These are phyloP conservation scores for Mycena indigotica DNA, from an alignment of 768 basidiomycete species.

Conservation along the genomic window DNA sequence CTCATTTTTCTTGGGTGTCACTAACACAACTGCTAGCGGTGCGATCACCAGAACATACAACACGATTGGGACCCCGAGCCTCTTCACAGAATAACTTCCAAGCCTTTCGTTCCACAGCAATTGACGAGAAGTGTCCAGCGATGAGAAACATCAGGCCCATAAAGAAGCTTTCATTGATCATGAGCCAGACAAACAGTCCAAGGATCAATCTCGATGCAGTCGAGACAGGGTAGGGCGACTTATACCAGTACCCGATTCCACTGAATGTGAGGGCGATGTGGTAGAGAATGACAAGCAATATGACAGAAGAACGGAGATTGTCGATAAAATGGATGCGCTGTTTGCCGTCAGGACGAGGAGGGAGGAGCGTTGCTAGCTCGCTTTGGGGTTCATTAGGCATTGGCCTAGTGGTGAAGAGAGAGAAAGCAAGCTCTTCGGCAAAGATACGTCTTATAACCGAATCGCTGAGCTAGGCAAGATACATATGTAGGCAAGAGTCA, in stretches of 20 bases:
- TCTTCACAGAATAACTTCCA: constrained; percentile 10
- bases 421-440: no score
- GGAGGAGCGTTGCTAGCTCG: constrained; percentile 18
- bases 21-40: constrained; percentile 4
- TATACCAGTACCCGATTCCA: constrained; percentile 15
- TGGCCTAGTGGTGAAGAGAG: no score
- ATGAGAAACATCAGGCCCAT: constrained; percentile 21
- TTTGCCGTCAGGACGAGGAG: constrained; percentile 13
- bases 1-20: not conserved
- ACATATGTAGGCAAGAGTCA: no score
- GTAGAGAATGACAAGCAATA: constrained; percentile 17
- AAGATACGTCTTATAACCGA: no score
- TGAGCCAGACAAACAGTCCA: not conserved
- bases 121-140: constrained; percentile 12
- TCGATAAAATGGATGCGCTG: constrained; percentile 18
- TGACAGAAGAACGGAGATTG: constrained; percentile 18
- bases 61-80: constrained; percentile 16
- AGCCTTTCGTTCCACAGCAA: constrained; percentile 1
- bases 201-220: not conserved
- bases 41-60: constrained; percentile 8
- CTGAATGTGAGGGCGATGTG: constrained; percentile 15
- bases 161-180: constrained; percentile 19
- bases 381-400: constrained; percentile 17
- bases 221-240: constrained; percentile 8
- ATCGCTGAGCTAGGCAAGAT: no score